Base-by-base conservation (phyloP, 1,284 basidiomycete species). In the Fistulinella cinereoalba region DNA sequence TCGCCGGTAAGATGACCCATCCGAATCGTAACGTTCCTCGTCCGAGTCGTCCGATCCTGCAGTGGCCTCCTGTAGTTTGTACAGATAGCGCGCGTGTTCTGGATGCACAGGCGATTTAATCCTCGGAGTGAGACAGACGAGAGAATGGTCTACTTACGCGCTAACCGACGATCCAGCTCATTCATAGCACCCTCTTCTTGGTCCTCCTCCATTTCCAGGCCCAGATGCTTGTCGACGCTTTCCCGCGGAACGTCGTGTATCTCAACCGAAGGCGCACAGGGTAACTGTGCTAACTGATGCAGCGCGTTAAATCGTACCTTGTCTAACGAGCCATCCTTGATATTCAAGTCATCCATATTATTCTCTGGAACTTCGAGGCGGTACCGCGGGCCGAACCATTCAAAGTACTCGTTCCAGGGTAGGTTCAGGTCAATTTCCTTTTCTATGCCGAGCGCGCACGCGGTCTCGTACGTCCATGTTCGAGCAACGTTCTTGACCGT, bases 341-440 rank as follows among this genome's bases (percentile, higher is more conserved):
- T 70, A 65, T 99, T 99, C 61, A 91, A 71, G 65, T 99, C 93
- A 52, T 97, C 94, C 85, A 97, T 92, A 62, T 97, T 97, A 55
- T 88, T 98, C 49, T 79, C 78, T 10, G 85, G 78, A 3, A 99
- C 95, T 60, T 97, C 93, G 24, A 99, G 76, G 56, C 95, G 81
- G 71, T 96, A 99, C 48, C 94, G 78, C 12, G 97, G 97, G 0
- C 95, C 96, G 67, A 95, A 99, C 84, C 95, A 99, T 66, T 98
- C 95, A 65, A 97, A 92, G 68, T 94, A 97, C 59, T 95, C 88
- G 68, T 92, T 97, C 82, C 91, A 97, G 0, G 96, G 96, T 52
- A 99, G 67, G 60, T 91, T 85, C 29, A 81, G 80, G 55, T 90
- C 81, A 44, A 98, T 85, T 6, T 77, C 77, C 32, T 81, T 69